Percentiles rank a stretch among this genome's conserved stretches.
Evolutionary conservation across 2,329 filamentous ascomycete species (phyloP).

Genomic region (Phialocephala sp.): DNA sequence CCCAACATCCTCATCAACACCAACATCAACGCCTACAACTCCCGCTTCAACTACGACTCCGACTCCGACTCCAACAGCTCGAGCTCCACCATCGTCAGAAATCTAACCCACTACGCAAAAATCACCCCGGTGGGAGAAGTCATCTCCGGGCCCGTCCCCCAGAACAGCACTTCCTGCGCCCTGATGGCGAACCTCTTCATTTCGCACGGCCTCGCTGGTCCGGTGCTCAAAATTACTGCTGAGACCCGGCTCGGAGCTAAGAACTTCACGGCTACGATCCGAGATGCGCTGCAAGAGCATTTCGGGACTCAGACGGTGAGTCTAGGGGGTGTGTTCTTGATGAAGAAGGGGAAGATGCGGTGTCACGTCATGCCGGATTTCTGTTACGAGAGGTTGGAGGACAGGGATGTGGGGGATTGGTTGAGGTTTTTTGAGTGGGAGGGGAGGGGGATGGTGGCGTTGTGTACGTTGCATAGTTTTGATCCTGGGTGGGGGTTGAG

Average conservation of each 20-base stretch:
- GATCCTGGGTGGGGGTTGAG: constrained; percentile 47
- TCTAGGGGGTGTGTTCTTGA: constrained; percentile 49
- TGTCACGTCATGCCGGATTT: constrained; percentile 55
- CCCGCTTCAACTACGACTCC: too few species aligned
- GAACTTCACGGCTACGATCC: constrained; percentile 46
- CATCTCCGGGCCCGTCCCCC: background rate
- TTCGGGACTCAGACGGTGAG: constrained; percentile 47
- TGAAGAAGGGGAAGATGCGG: constrained; percentile 46
- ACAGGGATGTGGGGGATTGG: constrained; percentile 46
- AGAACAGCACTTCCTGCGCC: constrained; percentile 41
- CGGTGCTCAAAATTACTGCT: constrained; percentile 46
- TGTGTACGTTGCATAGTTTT: constrained; percentile 50
- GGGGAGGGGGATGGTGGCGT: constrained; percentile 46
- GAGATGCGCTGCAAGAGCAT: constrained; percentile 36
- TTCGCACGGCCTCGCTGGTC: constrained; percentile 43
- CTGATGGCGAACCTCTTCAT: constrained; percentile 53
- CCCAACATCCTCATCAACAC: constrained; percentile 45
- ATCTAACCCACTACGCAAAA: constrained; percentile 42
- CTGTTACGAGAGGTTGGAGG: constrained; percentile 37
- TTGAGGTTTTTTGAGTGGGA: constrained; percentile 47
- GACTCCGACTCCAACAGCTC: too few species aligned
- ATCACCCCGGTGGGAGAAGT: background rate
- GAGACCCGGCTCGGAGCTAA: constrained; percentile 38
- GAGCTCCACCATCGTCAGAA: too few species aligned
- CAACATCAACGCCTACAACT: constrained; percentile 31